These are phyloP conservation scores for Didymella glomerata DNA, from an alignment of 2,329 filamentous ascomycete genomes.

Conservation along the genomic window DNA sequence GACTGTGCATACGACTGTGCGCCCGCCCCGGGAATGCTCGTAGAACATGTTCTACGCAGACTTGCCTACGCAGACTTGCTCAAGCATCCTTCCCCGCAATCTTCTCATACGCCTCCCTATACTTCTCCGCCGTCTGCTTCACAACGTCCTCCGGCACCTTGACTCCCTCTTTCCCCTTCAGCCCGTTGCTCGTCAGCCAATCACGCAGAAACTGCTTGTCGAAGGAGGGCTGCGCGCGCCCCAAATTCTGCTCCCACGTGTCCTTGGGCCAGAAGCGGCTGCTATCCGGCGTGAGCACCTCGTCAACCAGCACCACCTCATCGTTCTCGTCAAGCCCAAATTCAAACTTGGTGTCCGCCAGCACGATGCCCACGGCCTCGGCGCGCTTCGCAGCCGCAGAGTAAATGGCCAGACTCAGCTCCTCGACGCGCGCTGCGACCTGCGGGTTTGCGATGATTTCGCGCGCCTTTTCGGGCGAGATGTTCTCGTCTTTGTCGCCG, in stretches of 20 bases:
- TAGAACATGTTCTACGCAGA: no score
- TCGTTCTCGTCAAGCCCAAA: constrained; percentile 71
- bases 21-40: no score
- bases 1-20: no score
- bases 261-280: constrained; percentile 87
- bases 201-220: constrained; percentile 82
- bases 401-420: constrained; percentile 72
- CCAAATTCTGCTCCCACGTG: constrained; percentile 69
- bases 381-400: constrained; percentile 70
- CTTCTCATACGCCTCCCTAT: constrained; percentile 76
- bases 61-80: no score
- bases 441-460: constrained; percentile 68
- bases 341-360: constrained; percentile 81
- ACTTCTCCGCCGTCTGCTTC: constrained; percentile 73
- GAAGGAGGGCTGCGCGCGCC: constrained; percentile 80
- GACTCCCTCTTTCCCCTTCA: constrained; percentile 79
- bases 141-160: constrained; percentile 76
- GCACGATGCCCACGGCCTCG: constrained; percentile 72
- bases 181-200: constrained; percentile 76
- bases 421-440: constrained; percentile 71
- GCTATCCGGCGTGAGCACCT: constrained; percentile 78
- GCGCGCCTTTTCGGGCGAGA: constrained; percentile 69
- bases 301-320: constrained; percentile 79
- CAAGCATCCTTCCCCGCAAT: constrained; percentile 62
- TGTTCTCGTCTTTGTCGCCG: constrained; percentile 86